Conservation (phyloP, 129 eudicot species). For the Escallonia herrerae region DNA sequence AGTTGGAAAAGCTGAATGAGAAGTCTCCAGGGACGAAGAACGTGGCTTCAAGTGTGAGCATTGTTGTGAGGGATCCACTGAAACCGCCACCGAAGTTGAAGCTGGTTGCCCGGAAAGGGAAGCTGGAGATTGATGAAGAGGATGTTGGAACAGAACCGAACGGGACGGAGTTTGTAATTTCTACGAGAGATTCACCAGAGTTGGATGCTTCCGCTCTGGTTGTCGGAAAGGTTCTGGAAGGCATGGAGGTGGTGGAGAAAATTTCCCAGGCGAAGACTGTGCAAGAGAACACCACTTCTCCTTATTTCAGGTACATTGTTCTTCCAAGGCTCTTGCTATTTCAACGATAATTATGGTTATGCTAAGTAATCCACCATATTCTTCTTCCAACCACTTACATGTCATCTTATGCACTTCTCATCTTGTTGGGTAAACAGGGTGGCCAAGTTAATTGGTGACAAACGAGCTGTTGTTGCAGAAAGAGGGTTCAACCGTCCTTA, state of each 20-base stretch:
- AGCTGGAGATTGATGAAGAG: slow-evolving; percentile 78
- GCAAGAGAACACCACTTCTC: slow-evolving; percentile 82
- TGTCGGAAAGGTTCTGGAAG: slow-evolving; percentile 75
- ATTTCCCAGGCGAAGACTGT: slow-evolving; percentile 76
- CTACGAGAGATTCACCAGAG: slow-evolving; percentile 68
- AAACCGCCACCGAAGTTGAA: slow-evolving; percentile 88
- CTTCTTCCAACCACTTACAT: too few relatives aligned
- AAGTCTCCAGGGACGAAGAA: slow-evolving; percentile 56
- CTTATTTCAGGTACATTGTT: slow-evolving; percentile 80
- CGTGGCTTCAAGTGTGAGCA: slow-evolving; percentile 59
- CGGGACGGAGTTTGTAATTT: slow-evolving; percentile 83
- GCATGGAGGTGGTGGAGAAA: slow-evolving; percentile 78
- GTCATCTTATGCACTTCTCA: too few relatives aligned
- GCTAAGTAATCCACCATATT: too few relatives aligned
- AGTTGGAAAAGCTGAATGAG: slow-evolving; percentile 46
- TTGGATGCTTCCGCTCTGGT: slow-evolving; percentile 72
- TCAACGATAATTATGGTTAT: too few relatives aligned
- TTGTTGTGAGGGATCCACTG: slow-evolving; percentile 73
- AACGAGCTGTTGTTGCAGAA: slow-evolving; percentile 95
- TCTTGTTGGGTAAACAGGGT: slow-evolving; percentile 45
- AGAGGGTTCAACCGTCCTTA: slow-evolving; percentile 94
- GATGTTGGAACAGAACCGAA: slow-evolving; percentile 75
- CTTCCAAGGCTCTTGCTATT: not conserved
- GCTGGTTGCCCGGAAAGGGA: slow-evolving; percentile 81
- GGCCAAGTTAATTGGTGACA: slow-evolving; percentile 94